A percentile compares a stretch with the other conserved stretches of the same genome.
Evolutionary conservation across 306 rosid genomes (phyloP).

Genomic region (Pachyrhizus erosus): DNA sequence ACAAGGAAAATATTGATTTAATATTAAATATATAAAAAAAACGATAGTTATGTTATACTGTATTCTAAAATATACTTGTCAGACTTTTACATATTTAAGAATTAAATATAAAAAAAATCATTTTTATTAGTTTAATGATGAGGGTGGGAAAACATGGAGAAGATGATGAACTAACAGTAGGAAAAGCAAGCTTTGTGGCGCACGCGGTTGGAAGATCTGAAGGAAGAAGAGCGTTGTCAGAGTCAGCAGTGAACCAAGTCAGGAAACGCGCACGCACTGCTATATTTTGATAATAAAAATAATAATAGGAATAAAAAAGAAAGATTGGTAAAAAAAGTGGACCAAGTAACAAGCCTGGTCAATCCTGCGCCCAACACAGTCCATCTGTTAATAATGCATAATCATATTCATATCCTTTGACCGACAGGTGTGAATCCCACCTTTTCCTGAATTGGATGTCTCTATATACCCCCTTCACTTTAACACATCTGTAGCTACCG

Average conservation of each 20-base stretch:
- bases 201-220: background rate
- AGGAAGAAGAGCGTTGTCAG: background rate
- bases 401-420: conserved; percentile 6
- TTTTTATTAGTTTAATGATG: background rate
- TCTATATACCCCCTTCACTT: background rate
- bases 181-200: background rate
- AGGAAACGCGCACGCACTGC: background rate
- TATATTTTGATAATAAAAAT: background rate
- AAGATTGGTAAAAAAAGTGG: background rate
- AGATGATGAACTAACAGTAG: background rate
- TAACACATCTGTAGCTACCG: conserved; percentile 2
- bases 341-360: conserved; percentile 2
- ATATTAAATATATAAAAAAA: too few species aligned
- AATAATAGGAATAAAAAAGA: background rate
- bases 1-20: too few species aligned
- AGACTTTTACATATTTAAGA: too few species aligned
- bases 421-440: conserved; percentile 32
- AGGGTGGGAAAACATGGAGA: background rate
- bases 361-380: conserved; percentile 18
- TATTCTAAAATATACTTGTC: too few species aligned
- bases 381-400: background rate
- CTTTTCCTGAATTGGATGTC: background rate
- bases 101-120: too few species aligned
- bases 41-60: too few species aligned
- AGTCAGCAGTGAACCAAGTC: conserved; percentile 32